phyloP scores from a whole-genome alignment of 1,284 basidiomycete species.

The Puccinia novopanici region DNA sequence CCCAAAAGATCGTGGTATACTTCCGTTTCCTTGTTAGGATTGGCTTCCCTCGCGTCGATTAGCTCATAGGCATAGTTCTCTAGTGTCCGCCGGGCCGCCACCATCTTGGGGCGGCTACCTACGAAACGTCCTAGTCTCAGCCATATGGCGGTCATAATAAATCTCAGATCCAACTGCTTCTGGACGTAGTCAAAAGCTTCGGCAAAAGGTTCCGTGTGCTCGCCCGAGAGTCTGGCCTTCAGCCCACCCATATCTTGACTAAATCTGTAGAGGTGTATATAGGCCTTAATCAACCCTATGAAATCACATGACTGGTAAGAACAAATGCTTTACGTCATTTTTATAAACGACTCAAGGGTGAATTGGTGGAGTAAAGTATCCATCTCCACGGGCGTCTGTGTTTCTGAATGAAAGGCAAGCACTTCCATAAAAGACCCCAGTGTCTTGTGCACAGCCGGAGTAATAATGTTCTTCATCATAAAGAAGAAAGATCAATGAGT shows the following conservation, averaged over 20 bases:
- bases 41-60: slow-evolving; percentile 41
- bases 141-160: slow-evolving; percentile 41
- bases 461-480: slow-evolving; percentile 34
- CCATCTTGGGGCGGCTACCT: slow-evolving; percentile 42
- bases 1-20: slow-evolving; percentile 51
- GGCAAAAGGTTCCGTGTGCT: slow-evolving; percentile 35
- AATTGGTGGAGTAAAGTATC: slow-evolving; percentile 43
- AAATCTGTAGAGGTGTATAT: slow-evolving; percentile 24
- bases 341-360: slow-evolving; percentile 48
- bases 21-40: slow-evolving; percentile 28
- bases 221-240: slow-evolving; percentile 15
- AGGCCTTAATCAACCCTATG: too few species aligned
- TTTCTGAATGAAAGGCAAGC: slow-evolving; percentile 25
- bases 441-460: slow-evolving; percentile 47
- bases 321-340: slow-evolving; percentile 43
- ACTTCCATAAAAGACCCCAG: slow-evolving; percentile 46
- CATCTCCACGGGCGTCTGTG: slow-evolving; percentile 34
- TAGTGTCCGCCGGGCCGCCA: slow-evolving; percentile 26
- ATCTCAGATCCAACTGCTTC: slow-evolving; percentile 48
- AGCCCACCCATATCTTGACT: slow-evolving; percentile 44
- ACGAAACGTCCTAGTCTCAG: slow-evolving; percentile 30
- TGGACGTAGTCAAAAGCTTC: slow-evolving; percentile 51
- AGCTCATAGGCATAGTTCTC: slow-evolving; percentile 50
- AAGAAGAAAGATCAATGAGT: slow-evolving; percentile 1
- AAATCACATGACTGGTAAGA: neutral